Conservation (phyloP, 2,329 filamentous ascomycete genomes). For the Aspergillus proliferans region DNA sequence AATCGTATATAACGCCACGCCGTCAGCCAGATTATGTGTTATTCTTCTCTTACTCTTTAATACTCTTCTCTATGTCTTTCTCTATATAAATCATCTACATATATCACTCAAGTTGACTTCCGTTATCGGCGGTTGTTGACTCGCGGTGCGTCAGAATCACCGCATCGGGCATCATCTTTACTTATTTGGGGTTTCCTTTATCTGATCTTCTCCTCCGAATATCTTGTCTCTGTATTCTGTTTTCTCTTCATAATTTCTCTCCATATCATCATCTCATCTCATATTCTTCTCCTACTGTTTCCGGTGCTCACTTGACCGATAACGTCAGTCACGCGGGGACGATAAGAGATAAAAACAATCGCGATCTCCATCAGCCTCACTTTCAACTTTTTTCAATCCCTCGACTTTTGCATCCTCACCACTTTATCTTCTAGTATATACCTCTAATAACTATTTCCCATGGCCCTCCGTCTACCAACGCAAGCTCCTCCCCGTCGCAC, state of each 20-base stretch:
- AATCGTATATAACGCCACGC: neutral
- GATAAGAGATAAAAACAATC: conserved; percentile 5
- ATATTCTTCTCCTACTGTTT: neutral
- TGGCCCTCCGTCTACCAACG: conserved; percentile 35
- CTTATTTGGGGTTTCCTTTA: conserved; percentile 1
- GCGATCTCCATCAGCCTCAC: neutral
- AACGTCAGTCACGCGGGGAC: conserved; percentile 13
- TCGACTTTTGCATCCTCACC: conserved; percentile 1
- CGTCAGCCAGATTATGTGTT: neutral
- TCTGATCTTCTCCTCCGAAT: conserved; percentile 2
- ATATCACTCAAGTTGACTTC: neutral
- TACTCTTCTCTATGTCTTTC: neutral
- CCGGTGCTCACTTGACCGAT: neutral
- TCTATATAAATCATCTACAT: neutral
- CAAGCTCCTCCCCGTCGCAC: conserved; percentile 30
- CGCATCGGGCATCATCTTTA: neutral
- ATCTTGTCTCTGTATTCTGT: neutral
- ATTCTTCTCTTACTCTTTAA: neutral
- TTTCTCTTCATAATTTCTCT: neutral
- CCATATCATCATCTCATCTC: neutral
- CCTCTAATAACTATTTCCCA: conserved; percentile 9
- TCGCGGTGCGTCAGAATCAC: neutral
- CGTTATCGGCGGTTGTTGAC: neutral
- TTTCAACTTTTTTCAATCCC: neutral
- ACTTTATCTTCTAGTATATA: neutral